These are phyloP conservation scores for Aspergillus persii DNA, from an alignment of 2,329 filamentous ascomycete genomes.

Conservation along the genomic window DNA sequence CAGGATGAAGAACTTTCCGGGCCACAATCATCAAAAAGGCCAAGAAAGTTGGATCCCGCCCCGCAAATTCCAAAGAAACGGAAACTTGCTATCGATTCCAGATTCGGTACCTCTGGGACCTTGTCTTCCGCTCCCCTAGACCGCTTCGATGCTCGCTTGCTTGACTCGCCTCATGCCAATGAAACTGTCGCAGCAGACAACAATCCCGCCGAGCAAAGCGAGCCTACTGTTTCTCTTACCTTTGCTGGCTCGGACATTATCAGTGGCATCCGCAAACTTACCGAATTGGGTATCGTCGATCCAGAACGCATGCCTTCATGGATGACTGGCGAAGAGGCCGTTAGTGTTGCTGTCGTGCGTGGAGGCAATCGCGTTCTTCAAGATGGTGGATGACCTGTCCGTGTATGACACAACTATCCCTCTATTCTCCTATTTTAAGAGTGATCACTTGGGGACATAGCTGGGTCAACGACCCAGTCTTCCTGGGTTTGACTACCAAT, in stretches of 20 bases:
- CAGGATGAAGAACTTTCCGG: not conserved
- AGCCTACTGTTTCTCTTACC: slow-evolving; percentile 49
- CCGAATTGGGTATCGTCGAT: slow-evolving; percentile 70
- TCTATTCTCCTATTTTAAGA: not conserved
- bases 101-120: slow-evolving; percentile 64
- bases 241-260: slow-evolving; percentile 79
- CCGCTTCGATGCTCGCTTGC: slow-evolving; percentile 50
- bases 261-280: slow-evolving; percentile 72
- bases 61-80: slow-evolving; percentile 54
- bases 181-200: slow-evolving; percentile 14
- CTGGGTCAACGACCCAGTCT: not conserved
- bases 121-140: slow-evolving; percentile 40
- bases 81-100: slow-evolving; percentile 60
- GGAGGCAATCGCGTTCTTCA: slow-evolving; percentile 48
- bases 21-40: not conserved
- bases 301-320: slow-evolving; percentile 79
- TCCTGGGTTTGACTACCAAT: not conserved
- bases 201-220: slow-evolving; percentile 1
- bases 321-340: slow-evolving; percentile 84
- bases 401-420: not conserved
- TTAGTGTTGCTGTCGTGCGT: slow-evolving; percentile 69
- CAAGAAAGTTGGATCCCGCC: slow-evolving; percentile 8
- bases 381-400: slow-evolving; percentile 14
- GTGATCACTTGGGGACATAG: not conserved
- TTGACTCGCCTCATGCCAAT: slow-evolving; percentile 34